Base-by-base conservation (phyloP, 2,329 filamentous ascomycete genomes). In the Domatiomyces catenatus region DNA sequence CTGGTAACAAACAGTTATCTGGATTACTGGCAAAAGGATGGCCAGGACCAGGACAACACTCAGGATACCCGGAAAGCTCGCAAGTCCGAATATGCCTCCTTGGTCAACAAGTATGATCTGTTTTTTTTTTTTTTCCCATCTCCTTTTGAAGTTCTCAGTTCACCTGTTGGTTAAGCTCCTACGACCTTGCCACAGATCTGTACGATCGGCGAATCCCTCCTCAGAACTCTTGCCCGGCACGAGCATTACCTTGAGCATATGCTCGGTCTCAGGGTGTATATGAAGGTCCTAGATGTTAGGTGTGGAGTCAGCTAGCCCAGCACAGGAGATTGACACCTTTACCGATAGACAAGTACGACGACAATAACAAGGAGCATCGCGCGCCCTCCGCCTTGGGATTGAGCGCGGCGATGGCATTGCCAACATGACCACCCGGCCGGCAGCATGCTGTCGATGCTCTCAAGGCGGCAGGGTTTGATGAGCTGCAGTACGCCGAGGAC, bases 351-450 rank as follows among this genome's bases (percentile, higher is more conserved):
- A 73, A 82, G 20, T 98, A 95, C 70, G 84, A 96, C 72, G 90
- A 94, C 66, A 75, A 84, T 54, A 88, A 95, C 75, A 68, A 85
- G 0, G 75, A 80, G 62, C 92, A 96, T 73, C 84, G 88, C 59
- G 80, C 86, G 80, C 86, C 66, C 92, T 96, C 64, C 86, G 92
- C 56, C 80, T 95, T 17, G 89, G 84, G 56, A 98, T 98, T 58
- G 92, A 98, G 74, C 82, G 87, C 65, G 92, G 92, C 62, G 84
- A 96, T 64, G 92, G 92, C 60, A 96, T 98, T 66, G 88, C 87
- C 62, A 95, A 95, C 74, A 95, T 98, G 89, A 86, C 92, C 69
- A 85, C 79, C 67, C 76, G 93, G 51, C 67, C 76, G 93, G 51
- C 79, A 81, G 0, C 89, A 94, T 58, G 90, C 81, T 36, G 65